Percentiles rank a stretch among this genome's conserved stretches.
Conservation (phyloP, 495 filamentous ascomycete genomes). For the Chaetomium tenue region DNA sequence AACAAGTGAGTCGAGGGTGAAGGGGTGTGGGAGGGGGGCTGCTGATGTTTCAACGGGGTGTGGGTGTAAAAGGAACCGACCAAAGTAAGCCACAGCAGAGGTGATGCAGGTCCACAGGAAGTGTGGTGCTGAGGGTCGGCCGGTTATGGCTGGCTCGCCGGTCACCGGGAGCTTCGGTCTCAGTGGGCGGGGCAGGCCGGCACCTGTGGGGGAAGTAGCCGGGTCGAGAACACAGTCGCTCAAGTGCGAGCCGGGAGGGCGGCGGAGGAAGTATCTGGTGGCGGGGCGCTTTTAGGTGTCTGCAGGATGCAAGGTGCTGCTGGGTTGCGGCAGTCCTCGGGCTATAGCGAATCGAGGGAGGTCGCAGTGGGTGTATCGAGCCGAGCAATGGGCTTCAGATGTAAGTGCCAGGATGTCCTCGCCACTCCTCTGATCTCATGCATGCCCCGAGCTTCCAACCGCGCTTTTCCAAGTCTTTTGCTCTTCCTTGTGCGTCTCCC, state of each 20-base stretch:
- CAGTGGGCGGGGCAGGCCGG: constrained; percentile 14
- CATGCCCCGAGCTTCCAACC: background rate
- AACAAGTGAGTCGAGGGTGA: background rate
- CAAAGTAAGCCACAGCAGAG: constrained; percentile 3
- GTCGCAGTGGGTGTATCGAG: background rate
- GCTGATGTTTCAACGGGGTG: background rate
- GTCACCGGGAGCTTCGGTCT: constrained; percentile 15
- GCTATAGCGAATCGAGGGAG: background rate
- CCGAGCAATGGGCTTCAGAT: background rate
- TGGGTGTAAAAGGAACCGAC: constrained; percentile 14
- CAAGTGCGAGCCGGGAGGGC: constrained; percentile 11
- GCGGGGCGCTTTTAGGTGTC: constrained; percentile 18
- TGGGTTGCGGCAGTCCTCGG: constrained; percentile 1
- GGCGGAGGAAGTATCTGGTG: background rate
- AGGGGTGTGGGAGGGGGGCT: background rate
- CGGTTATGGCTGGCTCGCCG: background rate
- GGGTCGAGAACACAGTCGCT: constrained; percentile 18
- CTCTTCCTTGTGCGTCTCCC: background rate
- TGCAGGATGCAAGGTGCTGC: constrained; percentile 22
- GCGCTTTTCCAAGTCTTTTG: too few relatives aligned
- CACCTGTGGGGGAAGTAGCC: constrained; percentile 1
- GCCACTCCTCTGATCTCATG: constrained; percentile 4
- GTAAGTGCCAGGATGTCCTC: background rate
- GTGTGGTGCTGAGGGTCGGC: constrained; percentile 6
- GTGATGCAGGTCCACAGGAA: constrained; percentile 11